A percentile compares a stretch with the other conserved stretches of the same genome.
Conservation (phyloP, 2,329 filamentous ascomycete species). For the Xylariaceae sp. region DNA sequence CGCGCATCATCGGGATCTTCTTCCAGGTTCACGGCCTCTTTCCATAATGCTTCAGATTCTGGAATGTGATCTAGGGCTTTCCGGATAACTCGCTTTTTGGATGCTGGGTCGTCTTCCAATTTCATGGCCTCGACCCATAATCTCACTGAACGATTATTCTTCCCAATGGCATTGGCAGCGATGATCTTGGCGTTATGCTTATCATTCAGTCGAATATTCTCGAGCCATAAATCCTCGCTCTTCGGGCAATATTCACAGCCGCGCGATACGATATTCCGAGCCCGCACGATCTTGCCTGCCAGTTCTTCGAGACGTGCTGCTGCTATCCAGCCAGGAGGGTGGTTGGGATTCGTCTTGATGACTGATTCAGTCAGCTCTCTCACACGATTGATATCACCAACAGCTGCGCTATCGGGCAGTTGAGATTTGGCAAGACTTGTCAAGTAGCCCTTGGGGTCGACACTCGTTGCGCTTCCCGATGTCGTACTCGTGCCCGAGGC, state of each 20-base stretch:
- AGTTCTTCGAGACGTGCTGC: constrained; percentile 88
- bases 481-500: constrained; percentile 71
- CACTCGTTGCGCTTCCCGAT: constrained; percentile 79
- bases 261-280: constrained; percentile 80
- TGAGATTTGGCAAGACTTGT: constrained; percentile 85
- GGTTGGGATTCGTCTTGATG: constrained; percentile 93
- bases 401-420: constrained; percentile 73
- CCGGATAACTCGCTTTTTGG: constrained; percentile 89
- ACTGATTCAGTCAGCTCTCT: constrained; percentile 92
- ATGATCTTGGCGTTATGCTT: constrained; percentile 93
- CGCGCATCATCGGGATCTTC: constrained; percentile 86
- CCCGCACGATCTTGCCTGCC: constrained; percentile 86
- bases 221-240: constrained; percentile 92
- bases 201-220: constrained; percentile 92
- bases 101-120: constrained; percentile 75
- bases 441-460: constrained; percentile 94
- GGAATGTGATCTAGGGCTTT: constrained; percentile 91
- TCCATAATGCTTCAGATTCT: constrained; percentile 96
- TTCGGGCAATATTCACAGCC: constrained; percentile 91
- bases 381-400: constrained; percentile 93
- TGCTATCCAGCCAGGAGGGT: constrained; percentile 94
- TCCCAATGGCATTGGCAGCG: constrained; percentile 86
- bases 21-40: constrained; percentile 92
- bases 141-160: constrained; percentile 82
- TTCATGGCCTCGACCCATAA: constrained; percentile 97